Evolutionary conservation across 1,284 basidiomycete species (phyloP).

Genomic region (Cutaneotrichosporon mucoides): DNA sequence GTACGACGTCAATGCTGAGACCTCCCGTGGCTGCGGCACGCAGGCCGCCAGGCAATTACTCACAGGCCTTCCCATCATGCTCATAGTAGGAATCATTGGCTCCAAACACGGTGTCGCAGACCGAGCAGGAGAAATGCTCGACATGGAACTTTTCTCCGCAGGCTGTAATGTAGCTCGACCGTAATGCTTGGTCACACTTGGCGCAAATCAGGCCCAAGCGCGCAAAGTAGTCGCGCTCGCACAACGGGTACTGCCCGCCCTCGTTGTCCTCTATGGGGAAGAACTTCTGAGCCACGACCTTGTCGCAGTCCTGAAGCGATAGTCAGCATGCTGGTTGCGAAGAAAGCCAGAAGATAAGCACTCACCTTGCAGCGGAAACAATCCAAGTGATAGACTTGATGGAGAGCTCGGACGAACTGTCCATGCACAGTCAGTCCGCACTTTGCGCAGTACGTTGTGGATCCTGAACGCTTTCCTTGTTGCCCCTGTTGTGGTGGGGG

Average conservation of each 20-base stretch:
- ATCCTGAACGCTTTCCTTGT: constrained; percentile 16
- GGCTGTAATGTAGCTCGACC: constrained; percentile 98
- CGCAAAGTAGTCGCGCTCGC: constrained; percentile 96
- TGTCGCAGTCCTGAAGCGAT: constrained; percentile 78
- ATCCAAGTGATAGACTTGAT: constrained; percentile 89
- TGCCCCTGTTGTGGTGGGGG: background rate
- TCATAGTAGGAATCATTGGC: constrained; percentile 99
- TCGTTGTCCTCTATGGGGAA: constrained; percentile 82
- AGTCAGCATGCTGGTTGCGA: background rate
- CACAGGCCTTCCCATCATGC: constrained; percentile 85
- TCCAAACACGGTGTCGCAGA: constrained; percentile 93
- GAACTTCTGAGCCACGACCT: constrained; percentile 96
- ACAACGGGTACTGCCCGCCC: constrained; percentile 82
- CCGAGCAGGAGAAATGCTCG: constrained; percentile 98
- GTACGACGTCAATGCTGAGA: background rate
- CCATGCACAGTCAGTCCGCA: constrained; percentile 55
- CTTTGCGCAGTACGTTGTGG: constrained; percentile 41
- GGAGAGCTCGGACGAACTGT: constrained; percentile 92
- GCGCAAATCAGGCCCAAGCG: constrained; percentile 93
- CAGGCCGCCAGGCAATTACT: constrained; percentile 17
- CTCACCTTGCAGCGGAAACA: constrained; percentile 95
- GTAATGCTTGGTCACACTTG: constrained; percentile 87
- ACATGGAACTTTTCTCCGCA: constrained; percentile 99
- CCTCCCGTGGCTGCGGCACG: too few relatives aligned
- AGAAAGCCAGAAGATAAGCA: constrained; percentile 8